Percentiles rank a stretch among this genome's conserved stretches.
phyloP scores from a whole-genome alignment of 306 rosid genomes.

The Lathyrus sativus region DNA sequence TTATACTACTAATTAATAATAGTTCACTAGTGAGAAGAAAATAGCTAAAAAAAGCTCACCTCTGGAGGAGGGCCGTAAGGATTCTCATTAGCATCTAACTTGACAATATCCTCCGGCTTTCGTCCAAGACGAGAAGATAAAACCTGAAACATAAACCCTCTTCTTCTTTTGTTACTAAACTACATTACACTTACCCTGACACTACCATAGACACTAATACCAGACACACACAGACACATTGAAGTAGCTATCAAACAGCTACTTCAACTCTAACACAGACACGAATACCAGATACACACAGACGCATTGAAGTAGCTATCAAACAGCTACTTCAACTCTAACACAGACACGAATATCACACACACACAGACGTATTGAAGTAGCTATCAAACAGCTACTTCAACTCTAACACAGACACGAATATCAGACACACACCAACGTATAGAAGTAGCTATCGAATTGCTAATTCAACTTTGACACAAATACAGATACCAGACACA shows the following conservation, averaged over 20 bases:
- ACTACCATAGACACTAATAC: not conserved
- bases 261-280: not conserved
- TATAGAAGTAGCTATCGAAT: not conserved
- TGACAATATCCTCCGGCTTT: slow-evolving; percentile 93
- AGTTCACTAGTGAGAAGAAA: not conserved
- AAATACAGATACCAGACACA: too few species aligned
- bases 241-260: not conserved
- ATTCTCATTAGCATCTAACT: slow-evolving; percentile 95
- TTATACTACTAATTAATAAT: slow-evolving; percentile 12
- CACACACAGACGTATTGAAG: not conserved
- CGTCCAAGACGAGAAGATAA: slow-evolving; percentile 82
- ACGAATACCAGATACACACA: too few species aligned
- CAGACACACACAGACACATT: too few species aligned
- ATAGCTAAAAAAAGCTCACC: slow-evolving; percentile 44
- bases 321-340: not conserved
- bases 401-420: not conserved
- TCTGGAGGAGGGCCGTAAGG: slow-evolving; percentile 99
- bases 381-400: not conserved
- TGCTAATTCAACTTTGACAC: not conserved
- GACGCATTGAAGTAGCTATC: not conserved
- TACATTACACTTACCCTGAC: not conserved
- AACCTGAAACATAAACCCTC: slow-evolving; percentile 56
- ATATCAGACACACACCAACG: too few species aligned
- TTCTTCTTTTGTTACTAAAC: slow-evolving; percentile 22
- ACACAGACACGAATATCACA: not conserved